Conservation (phyloP, 352 stramenopile species). For the Phytophthora meadii region DNA sequence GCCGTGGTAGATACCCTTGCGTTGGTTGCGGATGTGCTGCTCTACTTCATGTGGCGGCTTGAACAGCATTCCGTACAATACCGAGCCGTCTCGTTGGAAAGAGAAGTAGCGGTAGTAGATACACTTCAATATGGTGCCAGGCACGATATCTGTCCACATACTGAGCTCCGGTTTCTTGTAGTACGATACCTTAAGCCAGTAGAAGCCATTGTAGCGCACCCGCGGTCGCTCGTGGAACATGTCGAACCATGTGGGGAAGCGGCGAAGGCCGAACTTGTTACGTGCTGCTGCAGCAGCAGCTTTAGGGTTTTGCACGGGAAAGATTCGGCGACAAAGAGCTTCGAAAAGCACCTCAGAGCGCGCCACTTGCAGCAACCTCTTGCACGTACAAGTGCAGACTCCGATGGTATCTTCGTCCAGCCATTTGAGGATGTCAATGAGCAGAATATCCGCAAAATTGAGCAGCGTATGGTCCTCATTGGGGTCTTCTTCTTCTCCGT, state of each 20-base stretch:
- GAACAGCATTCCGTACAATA: conserved; percentile 84
- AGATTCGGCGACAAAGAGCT: conserved; percentile 74
- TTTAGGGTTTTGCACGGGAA: conserved; percentile 63
- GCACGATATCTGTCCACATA: conserved; percentile 81
- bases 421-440: conserved; percentile 73
- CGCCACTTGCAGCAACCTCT: conserved; percentile 58
- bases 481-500: conserved; percentile 34
- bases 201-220: conserved; percentile 85
- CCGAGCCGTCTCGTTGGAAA: conserved; percentile 75
- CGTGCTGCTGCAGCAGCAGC: conserved; percentile 47
- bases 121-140: conserved; percentile 78
- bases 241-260: conserved; percentile 72
- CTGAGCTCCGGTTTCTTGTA: conserved; percentile 89
- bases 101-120: conserved; percentile 88
- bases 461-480: conserved; percentile 53
- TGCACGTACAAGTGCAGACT: conserved; percentile 58
- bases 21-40: conserved; percentile 37
- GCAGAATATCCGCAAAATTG: conserved; percentile 72
- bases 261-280: conserved; percentile 68
- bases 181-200: conserved; percentile 80
- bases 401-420: conserved; percentile 82
- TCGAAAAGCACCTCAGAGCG: conserved; percentile 70
- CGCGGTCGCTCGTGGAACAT: conserved; percentile 77
- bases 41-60: conserved; percentile 66
- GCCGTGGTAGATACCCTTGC: conserved; percentile 61